These are phyloP conservation scores for Rhodotorula babjevae DNA, from an alignment of 768 basidiomycete species.

Conservation along the genomic window DNA sequence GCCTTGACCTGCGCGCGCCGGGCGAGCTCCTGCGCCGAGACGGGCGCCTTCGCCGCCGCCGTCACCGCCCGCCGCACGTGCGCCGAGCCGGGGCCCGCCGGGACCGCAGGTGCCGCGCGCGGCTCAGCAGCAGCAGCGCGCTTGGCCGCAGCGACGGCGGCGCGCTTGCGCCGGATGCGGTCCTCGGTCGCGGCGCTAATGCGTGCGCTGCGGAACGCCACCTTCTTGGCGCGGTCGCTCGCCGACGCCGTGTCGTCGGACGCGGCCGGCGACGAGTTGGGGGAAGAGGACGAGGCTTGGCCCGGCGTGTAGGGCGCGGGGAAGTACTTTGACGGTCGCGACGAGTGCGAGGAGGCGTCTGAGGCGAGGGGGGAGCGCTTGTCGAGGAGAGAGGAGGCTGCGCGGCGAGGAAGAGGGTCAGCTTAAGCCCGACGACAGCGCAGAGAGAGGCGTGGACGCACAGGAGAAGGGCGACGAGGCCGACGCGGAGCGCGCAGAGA, in stretches of 20 bases:
- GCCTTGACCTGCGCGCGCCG: too few species aligned
- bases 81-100: too few species aligned
- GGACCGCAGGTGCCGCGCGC: too few species aligned
- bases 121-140: too few species aligned
- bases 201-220: background rate
- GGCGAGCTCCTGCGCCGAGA: too few species aligned
- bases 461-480: background rate
- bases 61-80: too few species aligned
- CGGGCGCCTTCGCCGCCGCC: too few species aligned
- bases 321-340: constrained; percentile 9
- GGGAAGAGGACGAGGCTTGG: background rate
- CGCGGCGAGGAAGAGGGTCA: background rate
- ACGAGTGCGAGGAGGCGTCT: background rate
- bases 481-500: background rate
- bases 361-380: background rate
- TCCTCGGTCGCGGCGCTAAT: too few species aligned
- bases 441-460: background rate
- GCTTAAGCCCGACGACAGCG: background rate
- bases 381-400: background rate
- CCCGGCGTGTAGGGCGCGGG: background rate
- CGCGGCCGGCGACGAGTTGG: background rate
- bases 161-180: too few species aligned
- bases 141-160: too few species aligned
- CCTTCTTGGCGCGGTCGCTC: background rate
- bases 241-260: background rate